phyloP scores from a whole-genome alignment of 2,329 filamentous ascomycete species.

The Fusarium nygamai region DNA sequence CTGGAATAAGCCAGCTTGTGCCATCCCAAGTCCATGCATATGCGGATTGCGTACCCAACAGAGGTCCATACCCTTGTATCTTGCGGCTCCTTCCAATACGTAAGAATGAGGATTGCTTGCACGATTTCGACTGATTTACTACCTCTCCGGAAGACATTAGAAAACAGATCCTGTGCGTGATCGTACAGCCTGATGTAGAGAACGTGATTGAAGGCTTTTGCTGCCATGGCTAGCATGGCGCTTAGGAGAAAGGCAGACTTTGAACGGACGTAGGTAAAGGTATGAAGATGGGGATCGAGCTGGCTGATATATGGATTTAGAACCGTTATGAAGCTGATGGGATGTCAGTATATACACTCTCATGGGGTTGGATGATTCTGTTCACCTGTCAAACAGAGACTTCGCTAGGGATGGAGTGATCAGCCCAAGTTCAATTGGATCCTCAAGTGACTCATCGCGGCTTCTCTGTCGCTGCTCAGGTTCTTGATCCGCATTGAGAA shows the following conservation, averaged over 20 bases:
- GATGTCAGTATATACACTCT: neutral
- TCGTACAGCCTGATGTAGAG: neutral
- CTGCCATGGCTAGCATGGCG: neutral
- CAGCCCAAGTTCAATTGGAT: neutral
- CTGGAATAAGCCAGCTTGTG: neutral
- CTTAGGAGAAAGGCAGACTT: neutral
- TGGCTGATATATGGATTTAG: neutral
- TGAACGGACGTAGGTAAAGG: neutral
- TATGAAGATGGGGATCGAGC: neutral
- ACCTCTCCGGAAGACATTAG: neutral
- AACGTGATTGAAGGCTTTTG: neutral
- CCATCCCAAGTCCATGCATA: neutral
- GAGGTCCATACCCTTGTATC: neutral
- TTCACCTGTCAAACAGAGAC: neutral
- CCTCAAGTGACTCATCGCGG: neutral
- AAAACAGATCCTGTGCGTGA: neutral
- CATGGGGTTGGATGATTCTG: accelerated
- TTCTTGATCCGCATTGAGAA: neutral
- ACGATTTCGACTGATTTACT: neutral
- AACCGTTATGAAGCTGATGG: neutral
- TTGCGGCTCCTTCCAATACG: neutral
- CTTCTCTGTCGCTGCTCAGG: neutral
- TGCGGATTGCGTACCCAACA: neutral
- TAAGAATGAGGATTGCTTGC: neutral
- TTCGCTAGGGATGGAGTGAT: neutral